Percentiles rank a stretch among this genome's conserved stretches.
Conservation (phyloP, 345 rosid genomes). For the Salix viminalis region DNA sequence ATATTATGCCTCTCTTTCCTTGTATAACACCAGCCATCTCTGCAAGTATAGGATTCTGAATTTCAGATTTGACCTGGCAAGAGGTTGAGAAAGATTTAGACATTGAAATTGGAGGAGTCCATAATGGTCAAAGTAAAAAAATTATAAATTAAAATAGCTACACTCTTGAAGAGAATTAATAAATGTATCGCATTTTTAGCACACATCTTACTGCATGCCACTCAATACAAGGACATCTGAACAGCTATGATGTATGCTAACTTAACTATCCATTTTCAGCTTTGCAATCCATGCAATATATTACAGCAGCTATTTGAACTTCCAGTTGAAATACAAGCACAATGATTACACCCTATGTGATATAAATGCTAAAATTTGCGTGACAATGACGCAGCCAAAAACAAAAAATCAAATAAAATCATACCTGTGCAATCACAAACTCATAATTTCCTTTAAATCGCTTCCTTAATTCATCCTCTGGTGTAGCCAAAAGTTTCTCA, state of each 20-base stretch:
- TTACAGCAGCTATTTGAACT: background rate
- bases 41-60: conserved; percentile 46
- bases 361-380: background rate
- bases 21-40: conserved; percentile 36
- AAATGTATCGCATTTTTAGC: background rate
- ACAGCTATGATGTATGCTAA: background rate
- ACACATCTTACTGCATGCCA: background rate
- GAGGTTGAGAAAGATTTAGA: background rate
- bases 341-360: background rate
- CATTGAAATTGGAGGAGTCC: background rate
- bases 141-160: no score
- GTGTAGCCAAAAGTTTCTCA: conserved; percentile 40
- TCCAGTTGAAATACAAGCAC: no score
- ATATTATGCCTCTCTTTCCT: conserved; percentile 58
- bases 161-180: background rate
- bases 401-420: background rate
- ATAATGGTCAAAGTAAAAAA: no score
- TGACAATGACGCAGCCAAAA: background rate
- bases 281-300: background rate
- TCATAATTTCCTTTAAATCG: conserved; percentile 75
- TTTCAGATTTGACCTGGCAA: conserved; percentile 63
- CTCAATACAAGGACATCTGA: background rate
- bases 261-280: background rate
- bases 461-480: conserved; percentile 44
- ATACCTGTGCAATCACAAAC: conserved; percentile 78